These are phyloP conservation scores for Kodamaea neixiangensis DNA, from an alignment of 805 yeast genomes.

Conservation along the genomic window DNA sequence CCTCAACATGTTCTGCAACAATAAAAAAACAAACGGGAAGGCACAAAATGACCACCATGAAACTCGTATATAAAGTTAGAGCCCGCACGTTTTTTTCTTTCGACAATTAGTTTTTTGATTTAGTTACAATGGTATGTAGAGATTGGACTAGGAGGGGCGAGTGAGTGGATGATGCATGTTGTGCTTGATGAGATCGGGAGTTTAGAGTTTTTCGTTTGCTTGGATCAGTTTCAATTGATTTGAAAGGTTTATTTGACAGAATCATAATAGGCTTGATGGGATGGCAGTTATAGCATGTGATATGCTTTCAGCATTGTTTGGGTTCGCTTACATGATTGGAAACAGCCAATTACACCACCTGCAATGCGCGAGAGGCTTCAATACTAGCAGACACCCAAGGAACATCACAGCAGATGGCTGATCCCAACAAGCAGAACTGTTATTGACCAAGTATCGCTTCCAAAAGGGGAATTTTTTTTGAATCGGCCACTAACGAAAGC, in stretches of 20 bases:
- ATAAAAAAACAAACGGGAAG: background rate
- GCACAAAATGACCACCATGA: background rate
- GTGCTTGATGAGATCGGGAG: background rate
- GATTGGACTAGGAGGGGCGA: background rate
- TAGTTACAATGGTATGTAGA: background rate
- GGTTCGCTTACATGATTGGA: background rate
- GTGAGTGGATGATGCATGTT: background rate
- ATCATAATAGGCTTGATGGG: background rate
- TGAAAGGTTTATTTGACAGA: background rate
- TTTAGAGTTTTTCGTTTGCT: background rate
- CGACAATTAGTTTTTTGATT: slow-evolving; percentile 2
- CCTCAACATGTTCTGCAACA: background rate
- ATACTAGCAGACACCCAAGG: background rate
- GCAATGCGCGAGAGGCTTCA: too few species aligned
- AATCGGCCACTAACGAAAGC: slow-evolving; percentile 3
- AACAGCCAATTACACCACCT: background rate
- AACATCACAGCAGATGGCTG: background rate
- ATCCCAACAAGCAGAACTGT: background rate
- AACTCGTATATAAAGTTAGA: slow-evolving; percentile 2
- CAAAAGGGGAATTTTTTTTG: background rate
- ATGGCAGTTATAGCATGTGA: too few species aligned
- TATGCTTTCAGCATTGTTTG: background rate
- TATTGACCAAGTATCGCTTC: background rate
- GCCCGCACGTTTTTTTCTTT: slow-evolving; percentile 5
- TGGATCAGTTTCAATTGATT: background rate